Conservation (phyloP, 1,284 basidiomycete genomes). For the Prillingera fragicola region DNA sequence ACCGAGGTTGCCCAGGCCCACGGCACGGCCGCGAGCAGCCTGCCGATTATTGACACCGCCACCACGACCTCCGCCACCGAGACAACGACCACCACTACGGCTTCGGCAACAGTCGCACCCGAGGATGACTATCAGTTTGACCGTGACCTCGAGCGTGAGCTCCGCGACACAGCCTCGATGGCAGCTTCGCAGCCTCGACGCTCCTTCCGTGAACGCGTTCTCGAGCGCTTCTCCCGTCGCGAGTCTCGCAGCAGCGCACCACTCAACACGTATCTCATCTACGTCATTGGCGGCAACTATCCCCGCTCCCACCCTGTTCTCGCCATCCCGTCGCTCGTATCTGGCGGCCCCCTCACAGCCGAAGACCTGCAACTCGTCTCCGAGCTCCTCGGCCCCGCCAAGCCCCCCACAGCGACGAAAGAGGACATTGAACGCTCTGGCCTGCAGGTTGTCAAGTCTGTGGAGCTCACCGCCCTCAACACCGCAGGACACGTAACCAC, state of each 20-base stretch:
- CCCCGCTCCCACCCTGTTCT: constrained; percentile 78
- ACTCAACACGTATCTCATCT: constrained; percentile 43
- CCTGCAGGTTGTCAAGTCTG: constrained; percentile 62
- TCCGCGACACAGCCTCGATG: not conserved
- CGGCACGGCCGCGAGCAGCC: no score
- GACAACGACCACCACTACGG: constrained; percentile 2
- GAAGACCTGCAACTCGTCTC: constrained; percentile 69
- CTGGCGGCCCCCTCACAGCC: constrained; percentile 50
- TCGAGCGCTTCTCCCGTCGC: constrained; percentile 16
- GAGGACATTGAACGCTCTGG: constrained; percentile 77
- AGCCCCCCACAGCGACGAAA: constrained; percentile 65
- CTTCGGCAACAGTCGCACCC: not conserved
- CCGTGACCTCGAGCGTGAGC: constrained; percentile 11
- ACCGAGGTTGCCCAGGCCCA: not conserved
- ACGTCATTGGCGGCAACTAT: constrained; percentile 65
- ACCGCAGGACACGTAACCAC: constrained; percentile 59
- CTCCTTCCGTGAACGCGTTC: constrained; percentile 26
- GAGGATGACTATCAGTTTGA: constrained; percentile 8
- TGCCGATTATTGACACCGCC: not conserved
- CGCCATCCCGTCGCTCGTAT: constrained; percentile 63
- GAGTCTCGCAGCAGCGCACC: constrained; percentile 16
- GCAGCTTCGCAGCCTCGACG: constrained; percentile 9
- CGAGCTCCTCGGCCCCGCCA: constrained; percentile 46
- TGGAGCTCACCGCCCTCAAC: constrained; percentile 55
- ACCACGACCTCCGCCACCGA: not conserved